Percentiles rank a stretch among this genome's conserved stretches.
Evolutionary conservation across 1,139 yeast genomes (phyloP).

Genomic region (Geotrichum macrosporum): DNA sequence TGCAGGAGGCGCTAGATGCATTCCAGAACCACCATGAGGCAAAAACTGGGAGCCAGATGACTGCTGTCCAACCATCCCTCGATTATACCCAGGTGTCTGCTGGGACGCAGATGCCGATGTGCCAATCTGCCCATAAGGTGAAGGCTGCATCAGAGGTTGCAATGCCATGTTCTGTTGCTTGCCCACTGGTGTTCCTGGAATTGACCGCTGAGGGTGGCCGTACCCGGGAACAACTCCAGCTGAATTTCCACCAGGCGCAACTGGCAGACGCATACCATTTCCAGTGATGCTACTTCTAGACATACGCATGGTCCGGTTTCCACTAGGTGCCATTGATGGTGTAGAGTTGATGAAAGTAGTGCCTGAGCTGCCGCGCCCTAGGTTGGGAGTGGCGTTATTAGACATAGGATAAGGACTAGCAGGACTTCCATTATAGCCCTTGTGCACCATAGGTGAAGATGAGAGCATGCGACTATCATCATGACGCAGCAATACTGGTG

Average conservation of each 20-base stretch:
- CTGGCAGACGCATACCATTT: constrained; percentile 1
- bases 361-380: constrained; percentile 1
- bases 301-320: constrained; percentile 9
- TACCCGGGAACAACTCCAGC: constrained; percentile 3
- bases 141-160: constrained; percentile 1
- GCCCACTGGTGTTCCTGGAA: constrained; percentile 3
- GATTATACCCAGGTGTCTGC: constrained; percentile 2
- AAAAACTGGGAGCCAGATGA: not conserved
- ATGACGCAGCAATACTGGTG: constrained; percentile 33
- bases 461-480: not conserved
- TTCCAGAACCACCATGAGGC: not conserved
- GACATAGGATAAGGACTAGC: not conserved
- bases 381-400: not conserved
- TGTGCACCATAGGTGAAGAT: not conserved
- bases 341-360: constrained; percentile 12
- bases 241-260: not conserved
- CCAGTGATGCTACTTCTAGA: not conserved
- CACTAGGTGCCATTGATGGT: constrained; percentile 8
- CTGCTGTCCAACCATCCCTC: not conserved
- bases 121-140: constrained; percentile 10
- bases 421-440: not conserved
- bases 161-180: not conserved
- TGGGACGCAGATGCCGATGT: constrained; percentile 7
- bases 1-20: constrained; percentile 5
- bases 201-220: not conserved